These are phyloP conservation scores for Salix exigua DNA, from an alignment of 345 rosid genomes.

Conservation along the genomic window DNA sequence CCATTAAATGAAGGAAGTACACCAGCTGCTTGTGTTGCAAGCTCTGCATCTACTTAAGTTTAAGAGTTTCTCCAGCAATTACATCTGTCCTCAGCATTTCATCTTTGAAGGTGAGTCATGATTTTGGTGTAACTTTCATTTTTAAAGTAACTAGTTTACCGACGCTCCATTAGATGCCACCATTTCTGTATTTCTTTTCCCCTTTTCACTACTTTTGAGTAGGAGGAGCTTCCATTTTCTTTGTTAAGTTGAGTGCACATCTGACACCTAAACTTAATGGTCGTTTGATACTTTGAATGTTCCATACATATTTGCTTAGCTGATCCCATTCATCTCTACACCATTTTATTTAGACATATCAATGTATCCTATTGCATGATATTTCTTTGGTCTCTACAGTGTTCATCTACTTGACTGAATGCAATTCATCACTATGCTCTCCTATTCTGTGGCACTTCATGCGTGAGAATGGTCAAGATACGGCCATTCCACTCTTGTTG, in stretches of 20 bases:
- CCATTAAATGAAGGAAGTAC: slow-evolving; percentile 25
- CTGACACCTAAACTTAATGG: not conserved
- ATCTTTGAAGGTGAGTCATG: slow-evolving; percentile 39
- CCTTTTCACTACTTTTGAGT: not conserved
- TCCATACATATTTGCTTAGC: not conserved
- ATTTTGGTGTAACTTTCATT: not conserved
- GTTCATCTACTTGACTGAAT: not conserved
- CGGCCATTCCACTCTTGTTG: not conserved
- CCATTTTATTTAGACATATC: not conserved
- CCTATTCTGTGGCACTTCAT: not conserved
- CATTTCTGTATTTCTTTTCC: not conserved
- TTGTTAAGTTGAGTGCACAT: not conserved
- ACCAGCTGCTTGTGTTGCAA: slow-evolving; percentile 22
- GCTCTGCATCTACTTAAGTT: slow-evolving; percentile 36
- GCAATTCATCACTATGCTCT: not conserved
- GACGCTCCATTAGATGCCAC: not conserved
- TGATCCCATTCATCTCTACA: not conserved
- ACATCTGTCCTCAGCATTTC: slow-evolving; percentile 46
- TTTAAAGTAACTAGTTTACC: not conserved
- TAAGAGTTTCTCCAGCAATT: slow-evolving; percentile 11
- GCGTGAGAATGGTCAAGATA: not conserved
- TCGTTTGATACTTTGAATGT: not conserved
- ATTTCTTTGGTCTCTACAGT: not conserved
- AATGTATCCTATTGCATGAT: not conserved
- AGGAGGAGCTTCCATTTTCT: not conserved